Conservation (phyloP, 352 stramenopile species). For the Elongisporangium undulatum region DNA sequence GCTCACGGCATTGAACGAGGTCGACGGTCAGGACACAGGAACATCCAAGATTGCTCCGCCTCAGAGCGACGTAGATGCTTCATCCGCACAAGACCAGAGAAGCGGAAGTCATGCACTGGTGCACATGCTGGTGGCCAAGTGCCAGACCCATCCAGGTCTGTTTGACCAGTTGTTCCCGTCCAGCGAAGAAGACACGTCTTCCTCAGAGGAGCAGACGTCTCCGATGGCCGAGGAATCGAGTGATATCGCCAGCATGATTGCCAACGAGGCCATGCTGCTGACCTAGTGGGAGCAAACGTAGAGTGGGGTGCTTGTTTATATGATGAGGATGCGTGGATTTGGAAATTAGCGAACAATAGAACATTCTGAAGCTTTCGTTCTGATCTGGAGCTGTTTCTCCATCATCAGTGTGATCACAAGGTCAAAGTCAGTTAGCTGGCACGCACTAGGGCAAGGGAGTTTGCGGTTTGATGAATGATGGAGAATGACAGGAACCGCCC, state of each 20-base stretch:
- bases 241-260: conserved; percentile 8
- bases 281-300: conserved; percentile 11
- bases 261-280: conserved; percentile 4
- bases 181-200: conserved; percentile 34
- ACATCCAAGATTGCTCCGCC: conserved; percentile 3
- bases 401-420: too few species aligned
- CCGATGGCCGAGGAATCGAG: conserved; percentile 11
- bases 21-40: conserved; percentile 11
- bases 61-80: conserved; percentile 1
- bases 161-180: conserved; percentile 52
- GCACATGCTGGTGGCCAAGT: conserved; percentile 56
- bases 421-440: too few species aligned
- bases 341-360: not conserved
- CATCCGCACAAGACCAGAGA: conserved; percentile 4
- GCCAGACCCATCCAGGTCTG: conserved; percentile 30
- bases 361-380: not conserved
- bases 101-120: conserved; percentile 28
- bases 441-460: too few species aligned
- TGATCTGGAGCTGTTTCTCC: not conserved
- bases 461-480: too few species aligned
- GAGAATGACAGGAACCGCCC: too few species aligned
- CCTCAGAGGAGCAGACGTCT: conserved; percentile 9
- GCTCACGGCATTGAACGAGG: conserved; percentile 21
- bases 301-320: not conserved
- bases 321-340: not conserved